These are phyloP conservation scores for Apiospora sp. DNA, from an alignment of 2,329 filamentous ascomycete species.

Conservation along the genomic window DNA sequence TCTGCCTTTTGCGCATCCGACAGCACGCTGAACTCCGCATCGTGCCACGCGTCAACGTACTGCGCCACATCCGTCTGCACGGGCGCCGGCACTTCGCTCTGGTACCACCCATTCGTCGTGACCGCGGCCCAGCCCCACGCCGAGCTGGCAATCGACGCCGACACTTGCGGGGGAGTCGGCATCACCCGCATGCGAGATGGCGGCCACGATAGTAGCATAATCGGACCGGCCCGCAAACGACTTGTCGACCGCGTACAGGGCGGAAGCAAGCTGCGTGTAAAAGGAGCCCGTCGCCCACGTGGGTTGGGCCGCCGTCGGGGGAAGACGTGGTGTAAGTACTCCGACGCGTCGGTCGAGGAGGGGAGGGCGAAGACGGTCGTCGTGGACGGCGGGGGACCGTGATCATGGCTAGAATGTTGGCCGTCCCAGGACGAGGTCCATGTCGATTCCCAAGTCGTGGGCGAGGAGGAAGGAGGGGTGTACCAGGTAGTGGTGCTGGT, in stretches of 20 bases:
- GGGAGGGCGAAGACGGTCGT: conserved; percentile 23
- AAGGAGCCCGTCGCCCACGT: conserved; percentile 34
- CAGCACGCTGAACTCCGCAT: conserved; percentile 29
- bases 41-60: conserved; percentile 29
- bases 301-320: conserved; percentile 27
- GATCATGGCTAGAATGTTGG: not conserved
- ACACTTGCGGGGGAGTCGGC: conserved; percentile 21
- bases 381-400: not conserved
- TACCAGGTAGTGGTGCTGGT: not conserved
- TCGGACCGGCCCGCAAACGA: conserved; percentile 31
- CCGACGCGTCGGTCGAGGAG: conserved; percentile 23
- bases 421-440: not conserved
- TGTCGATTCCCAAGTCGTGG: not conserved
- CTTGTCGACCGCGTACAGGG: conserved; percentile 32
- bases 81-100: conserved; percentile 26
- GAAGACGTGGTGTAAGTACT: conserved; percentile 26
- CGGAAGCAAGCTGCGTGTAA: conserved; percentile 31
- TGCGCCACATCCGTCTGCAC: conserved; percentile 29
- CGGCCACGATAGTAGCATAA: conserved; percentile 31
- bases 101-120: conserved; percentile 32
- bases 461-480: not conserved
- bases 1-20: conserved; percentile 28
- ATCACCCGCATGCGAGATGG: conserved; percentile 31
- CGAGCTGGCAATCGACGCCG: conserved; percentile 28
- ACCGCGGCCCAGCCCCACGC: conserved; percentile 31